phyloP scores from a whole-genome alignment of 31 red algal genomes.

The Porphyra umbilicalis region DNA sequence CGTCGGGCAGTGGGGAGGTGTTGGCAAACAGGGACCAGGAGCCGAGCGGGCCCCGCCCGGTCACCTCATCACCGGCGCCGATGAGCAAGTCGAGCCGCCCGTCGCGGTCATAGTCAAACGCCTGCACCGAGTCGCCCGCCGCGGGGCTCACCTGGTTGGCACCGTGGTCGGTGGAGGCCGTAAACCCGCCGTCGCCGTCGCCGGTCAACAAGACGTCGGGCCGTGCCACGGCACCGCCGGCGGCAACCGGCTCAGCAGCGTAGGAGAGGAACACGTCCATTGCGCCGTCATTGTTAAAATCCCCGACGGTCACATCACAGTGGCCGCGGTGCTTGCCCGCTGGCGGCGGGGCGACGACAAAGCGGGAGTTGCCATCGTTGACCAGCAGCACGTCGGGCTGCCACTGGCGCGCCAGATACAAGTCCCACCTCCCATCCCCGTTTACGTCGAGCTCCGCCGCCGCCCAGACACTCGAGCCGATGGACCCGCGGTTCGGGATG shows the following conservation, averaged over 20 bases:
- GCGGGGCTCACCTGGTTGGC: neutral
- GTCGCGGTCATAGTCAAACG: neutral
- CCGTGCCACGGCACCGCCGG: neutral
- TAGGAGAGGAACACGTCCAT: slow-evolving; percentile 29
- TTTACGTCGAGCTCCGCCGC: too few species aligned
- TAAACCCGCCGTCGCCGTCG: neutral
- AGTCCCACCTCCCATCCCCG: too few species aligned
- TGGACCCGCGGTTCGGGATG: too few species aligned
- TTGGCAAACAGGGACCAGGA: neutral
- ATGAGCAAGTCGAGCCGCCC: neutral
- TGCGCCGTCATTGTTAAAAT: slow-evolving; percentile 53
- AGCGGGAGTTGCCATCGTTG: too few species aligned
- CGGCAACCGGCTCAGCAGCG: neutral
- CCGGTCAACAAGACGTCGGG: neutral
- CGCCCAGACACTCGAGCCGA: too few species aligned
- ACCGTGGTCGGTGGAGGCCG: neutral
- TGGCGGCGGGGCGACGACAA: too few species aligned
- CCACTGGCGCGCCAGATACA: too few species aligned
- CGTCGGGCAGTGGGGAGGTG: neutral
- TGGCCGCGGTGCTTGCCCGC: too few species aligned
- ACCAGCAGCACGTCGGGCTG: too few species aligned
- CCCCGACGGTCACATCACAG: slow-evolving; percentile 37
- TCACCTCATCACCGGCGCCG: neutral
- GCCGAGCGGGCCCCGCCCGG: neutral
- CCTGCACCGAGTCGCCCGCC: neutral